phyloP scores from a whole-genome alignment of 2,329 filamentous ascomycete species.

The Bimuria novae-zelandiae region DNA sequence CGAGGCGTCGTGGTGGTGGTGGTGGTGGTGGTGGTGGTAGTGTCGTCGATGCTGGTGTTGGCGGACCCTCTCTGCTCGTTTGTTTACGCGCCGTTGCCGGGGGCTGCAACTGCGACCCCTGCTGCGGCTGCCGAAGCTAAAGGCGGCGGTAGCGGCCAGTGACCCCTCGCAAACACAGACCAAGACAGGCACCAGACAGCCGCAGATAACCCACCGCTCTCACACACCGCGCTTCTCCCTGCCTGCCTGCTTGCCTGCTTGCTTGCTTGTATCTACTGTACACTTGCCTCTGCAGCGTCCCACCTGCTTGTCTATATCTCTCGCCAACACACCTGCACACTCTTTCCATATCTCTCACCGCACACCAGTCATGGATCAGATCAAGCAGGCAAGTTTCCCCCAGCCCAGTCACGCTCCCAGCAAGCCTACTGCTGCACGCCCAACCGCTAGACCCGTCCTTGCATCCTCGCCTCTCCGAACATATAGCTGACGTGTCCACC shows the following conservation, averaged over 20 bases:
- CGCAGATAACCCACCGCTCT: slow-evolving; percentile 13
- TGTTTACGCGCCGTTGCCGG: slow-evolving; percentile 41
- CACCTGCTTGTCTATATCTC: too few species aligned
- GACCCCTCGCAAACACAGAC: too few species aligned
- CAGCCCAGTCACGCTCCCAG: slow-evolving; percentile 42
- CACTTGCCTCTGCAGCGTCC: too few species aligned
- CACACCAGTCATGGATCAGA: slow-evolving; percentile 71
- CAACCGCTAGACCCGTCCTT: too few species aligned
- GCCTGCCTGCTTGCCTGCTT: too few species aligned
- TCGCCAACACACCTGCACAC: too few species aligned
- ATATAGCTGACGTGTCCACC: slow-evolving; percentile 27
- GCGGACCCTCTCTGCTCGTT: background rate
- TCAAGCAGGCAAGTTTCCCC: slow-evolving; percentile 76
- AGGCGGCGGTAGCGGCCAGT: too few species aligned
- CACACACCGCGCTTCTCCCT: slow-evolving; percentile 4
- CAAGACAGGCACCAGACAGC: slow-evolving; percentile 26
- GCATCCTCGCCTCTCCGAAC: background rate
- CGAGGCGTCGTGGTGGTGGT: slow-evolving; percentile 25
- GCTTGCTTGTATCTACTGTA: too few species aligned
- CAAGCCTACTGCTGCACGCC: slow-evolving; percentile 6
- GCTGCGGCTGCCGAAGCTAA: slow-evolving; percentile 16
- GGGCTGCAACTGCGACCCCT: slow-evolving; percentile 18
- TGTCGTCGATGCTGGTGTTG: slow-evolving; percentile 10
- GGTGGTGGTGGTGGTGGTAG: slow-evolving; percentile 20
- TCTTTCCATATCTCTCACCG: background rate